Percentiles rank a stretch among this genome's conserved stretches.
phyloP scores from a whole-genome alignment of 257 asterid genomes.

The Coffea canephora region DNA sequence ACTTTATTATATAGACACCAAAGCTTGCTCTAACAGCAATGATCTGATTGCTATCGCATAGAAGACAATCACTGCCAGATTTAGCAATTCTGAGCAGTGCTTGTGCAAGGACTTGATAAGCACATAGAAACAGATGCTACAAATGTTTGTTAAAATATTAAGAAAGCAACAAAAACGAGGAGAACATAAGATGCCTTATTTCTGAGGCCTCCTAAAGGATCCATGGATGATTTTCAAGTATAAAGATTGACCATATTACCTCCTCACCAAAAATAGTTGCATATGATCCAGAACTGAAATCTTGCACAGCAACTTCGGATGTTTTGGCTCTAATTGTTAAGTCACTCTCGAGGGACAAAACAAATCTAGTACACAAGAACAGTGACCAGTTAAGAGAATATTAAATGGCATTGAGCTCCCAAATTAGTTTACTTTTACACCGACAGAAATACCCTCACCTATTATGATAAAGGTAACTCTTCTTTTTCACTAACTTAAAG shows the following conservation, averaged over 20 bases:
- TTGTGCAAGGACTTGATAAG: background rate
- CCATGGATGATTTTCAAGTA: background rate
- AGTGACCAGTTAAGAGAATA: background rate
- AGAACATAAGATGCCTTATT: background rate
- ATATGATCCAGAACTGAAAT: constrained; percentile 84
- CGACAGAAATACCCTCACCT: too few relatives aligned
- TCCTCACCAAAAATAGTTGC: constrained; percentile 72
- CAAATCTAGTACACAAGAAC: constrained; percentile 49
- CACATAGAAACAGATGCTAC: background rate
- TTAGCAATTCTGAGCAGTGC: background rate
- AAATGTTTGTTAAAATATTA: background rate
- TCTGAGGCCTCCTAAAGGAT: background rate
- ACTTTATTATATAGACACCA: background rate
- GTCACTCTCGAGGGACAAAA: constrained; percentile 74
- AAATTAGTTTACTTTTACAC: too few relatives aligned
- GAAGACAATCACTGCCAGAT: background rate
- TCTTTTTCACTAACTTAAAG: too few relatives aligned
- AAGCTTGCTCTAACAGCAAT: background rate
- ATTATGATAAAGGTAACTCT: too few relatives aligned
- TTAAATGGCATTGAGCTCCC: background rate
- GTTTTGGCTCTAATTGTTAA: constrained; percentile 65
- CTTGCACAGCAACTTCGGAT: constrained; percentile 74
- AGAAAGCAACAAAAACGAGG: background rate
- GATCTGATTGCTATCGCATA: background rate
- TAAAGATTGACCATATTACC: constrained; percentile 38